phyloP scores from a whole-genome alignment of 2,329 filamentous ascomycete genomes.

The Cylindrodendrum hubeiense region DNA sequence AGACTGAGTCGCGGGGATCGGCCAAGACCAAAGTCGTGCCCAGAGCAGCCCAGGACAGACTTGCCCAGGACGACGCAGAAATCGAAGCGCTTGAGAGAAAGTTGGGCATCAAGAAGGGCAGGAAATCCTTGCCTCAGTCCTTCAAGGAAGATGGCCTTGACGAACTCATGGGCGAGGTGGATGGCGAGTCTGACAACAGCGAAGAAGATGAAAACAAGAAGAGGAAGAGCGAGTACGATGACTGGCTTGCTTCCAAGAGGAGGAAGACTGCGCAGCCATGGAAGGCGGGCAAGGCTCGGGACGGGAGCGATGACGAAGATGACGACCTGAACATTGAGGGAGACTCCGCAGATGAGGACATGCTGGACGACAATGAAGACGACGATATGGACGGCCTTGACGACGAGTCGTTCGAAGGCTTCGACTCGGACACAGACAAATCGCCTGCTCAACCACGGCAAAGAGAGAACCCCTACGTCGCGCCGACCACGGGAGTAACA shows the following conservation, averaged over 20 bases:
- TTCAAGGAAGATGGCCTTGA: conserved; percentile 88
- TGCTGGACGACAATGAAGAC: conserved; percentile 41
- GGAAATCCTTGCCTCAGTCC: conserved; percentile 78
- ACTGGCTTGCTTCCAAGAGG: conserved; percentile 72
- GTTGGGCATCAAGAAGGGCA: conserved; percentile 81
- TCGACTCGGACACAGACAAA: conserved; percentile 49
- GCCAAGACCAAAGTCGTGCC: conserved; percentile 39
- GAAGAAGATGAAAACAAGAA: conserved; percentile 71
- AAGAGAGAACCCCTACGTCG: conserved; percentile 90
- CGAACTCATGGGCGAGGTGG: conserved; percentile 78
- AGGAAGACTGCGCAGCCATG: conserved; percentile 55
- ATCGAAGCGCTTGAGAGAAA: conserved; percentile 91
- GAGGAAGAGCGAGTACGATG: conserved; percentile 67
- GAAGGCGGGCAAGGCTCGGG: conserved; percentile 25
- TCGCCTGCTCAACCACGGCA: conserved; percentile 58
- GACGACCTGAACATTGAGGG: conserved; percentile 38
- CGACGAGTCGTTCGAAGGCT: conserved; percentile 55
- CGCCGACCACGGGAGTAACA: conserved; percentile 67
- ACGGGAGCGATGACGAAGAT: conserved; percentile 43
- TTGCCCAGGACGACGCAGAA: conserved; percentile 87
- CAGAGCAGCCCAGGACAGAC: conserved; percentile 58
- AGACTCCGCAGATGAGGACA: conserved; percentile 36
- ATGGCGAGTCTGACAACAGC: conserved; percentile 53
- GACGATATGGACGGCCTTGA: conserved; percentile 46
- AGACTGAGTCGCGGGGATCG: conserved; percentile 33